A percentile compares a stretch with the other conserved stretches of the same genome.
phyloP scores from a whole-genome alignment of 2,329 filamentous ascomycete genomes.

The Colletotrichum lini region DNA sequence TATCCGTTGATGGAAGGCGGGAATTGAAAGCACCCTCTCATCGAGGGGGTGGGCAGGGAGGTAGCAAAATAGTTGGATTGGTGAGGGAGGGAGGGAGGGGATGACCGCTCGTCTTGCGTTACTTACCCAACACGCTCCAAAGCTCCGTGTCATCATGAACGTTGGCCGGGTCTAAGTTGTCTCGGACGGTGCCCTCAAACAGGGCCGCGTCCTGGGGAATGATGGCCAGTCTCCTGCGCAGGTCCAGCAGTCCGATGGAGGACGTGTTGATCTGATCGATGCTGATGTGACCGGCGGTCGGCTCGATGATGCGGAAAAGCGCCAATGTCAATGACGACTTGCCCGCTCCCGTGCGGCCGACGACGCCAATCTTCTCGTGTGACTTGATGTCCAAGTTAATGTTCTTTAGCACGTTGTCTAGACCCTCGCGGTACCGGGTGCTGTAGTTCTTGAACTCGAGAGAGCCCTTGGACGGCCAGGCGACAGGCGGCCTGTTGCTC shows the following conservation, averaged over 20 bases:
- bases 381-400: slow-evolving; percentile 93
- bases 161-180: slow-evolving; percentile 95
- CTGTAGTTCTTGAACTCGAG: slow-evolving; percentile 95
- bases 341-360: slow-evolving; percentile 94
- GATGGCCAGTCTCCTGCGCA: slow-evolving; percentile 91
- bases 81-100: slow-evolving; percentile 6
- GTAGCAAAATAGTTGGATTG: slow-evolving; percentile 6
- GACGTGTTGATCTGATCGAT: slow-evolving; percentile 94
- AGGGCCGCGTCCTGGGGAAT: slow-evolving; percentile 98
- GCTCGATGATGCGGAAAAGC: slow-evolving; percentile 96
- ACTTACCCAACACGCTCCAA: slow-evolving; percentile 92
- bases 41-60: slow-evolving; percentile 39
- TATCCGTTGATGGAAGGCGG: slow-evolving; percentile 32
- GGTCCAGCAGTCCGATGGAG: slow-evolving; percentile 88
- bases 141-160: slow-evolving; percentile 97
- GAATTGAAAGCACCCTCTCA: slow-evolving; percentile 16
- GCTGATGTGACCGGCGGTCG: slow-evolving; percentile 83
- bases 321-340: slow-evolving; percentile 95
- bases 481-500: slow-evolving; percentile 86
- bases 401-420: slow-evolving; percentile 94
- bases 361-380: slow-evolving; percentile 97
- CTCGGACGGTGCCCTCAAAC: slow-evolving; percentile 92
- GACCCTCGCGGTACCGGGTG: slow-evolving; percentile 88
- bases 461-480: slow-evolving; percentile 91
- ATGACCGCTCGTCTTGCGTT: slow-evolving; percentile 40